Evolutionary conservation across 2,329 filamentous ascomycete genomes (phyloP).

Genomic region (Cytospora piceicola): DNA sequence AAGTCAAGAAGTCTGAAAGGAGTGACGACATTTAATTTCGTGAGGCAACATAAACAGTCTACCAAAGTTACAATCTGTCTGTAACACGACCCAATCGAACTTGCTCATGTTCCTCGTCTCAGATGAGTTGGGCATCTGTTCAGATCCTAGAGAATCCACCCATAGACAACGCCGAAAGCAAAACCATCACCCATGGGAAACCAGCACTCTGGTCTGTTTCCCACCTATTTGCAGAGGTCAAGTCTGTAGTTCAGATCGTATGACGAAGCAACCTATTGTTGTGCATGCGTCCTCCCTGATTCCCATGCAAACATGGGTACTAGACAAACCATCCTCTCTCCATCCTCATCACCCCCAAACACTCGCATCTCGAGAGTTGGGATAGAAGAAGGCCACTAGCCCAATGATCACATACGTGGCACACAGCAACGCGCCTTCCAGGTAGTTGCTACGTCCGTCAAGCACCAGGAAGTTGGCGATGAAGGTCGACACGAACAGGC

Average conservation of each 20-base stretch:
- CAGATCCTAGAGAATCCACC: not conserved
- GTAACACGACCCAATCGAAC: not conserved
- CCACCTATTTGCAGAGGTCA: not conserved
- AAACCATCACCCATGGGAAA: not conserved
- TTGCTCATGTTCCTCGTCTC: slow-evolving; percentile 15
- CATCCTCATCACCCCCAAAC: slow-evolving; percentile 15
- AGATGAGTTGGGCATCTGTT: slow-evolving; percentile 32
- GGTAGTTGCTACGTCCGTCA: slow-evolving; percentile 84
- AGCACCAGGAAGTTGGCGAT: slow-evolving; percentile 88
- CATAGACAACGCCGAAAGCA: not conserved
- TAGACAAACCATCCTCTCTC: not conserved
- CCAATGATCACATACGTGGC: slow-evolving; percentile 71
- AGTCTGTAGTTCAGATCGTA: not conserved
- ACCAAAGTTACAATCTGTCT: slow-evolving; percentile 4
- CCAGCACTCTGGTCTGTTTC: not conserved
- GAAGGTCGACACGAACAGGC: slow-evolving; percentile 80
- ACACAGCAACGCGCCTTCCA: slow-evolving; percentile 74
- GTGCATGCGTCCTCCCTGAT: not conserved
- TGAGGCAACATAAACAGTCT: slow-evolving; percentile 3
- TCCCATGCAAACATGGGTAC: not conserved
- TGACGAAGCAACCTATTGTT: not conserved
- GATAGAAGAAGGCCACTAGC: slow-evolving; percentile 70
- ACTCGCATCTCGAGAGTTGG: slow-evolving; percentile 53
- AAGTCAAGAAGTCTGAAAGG: not conserved
- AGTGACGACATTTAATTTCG: not conserved